These are phyloP conservation scores for Brasenia schreberi DNA, from an alignment of 164 flowering plant genomes.

Conservation along the genomic window DNA sequence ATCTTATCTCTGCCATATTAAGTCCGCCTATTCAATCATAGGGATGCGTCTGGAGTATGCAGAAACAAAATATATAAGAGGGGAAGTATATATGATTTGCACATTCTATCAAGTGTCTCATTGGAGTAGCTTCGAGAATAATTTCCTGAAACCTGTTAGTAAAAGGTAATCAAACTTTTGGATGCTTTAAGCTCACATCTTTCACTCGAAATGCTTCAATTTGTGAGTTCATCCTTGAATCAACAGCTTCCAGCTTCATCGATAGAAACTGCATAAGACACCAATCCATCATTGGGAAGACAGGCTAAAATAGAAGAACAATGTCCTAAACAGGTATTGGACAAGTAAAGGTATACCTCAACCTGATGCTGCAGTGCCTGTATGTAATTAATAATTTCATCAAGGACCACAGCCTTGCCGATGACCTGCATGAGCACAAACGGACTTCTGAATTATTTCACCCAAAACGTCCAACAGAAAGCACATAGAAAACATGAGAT, in stretches of 20 bases:
- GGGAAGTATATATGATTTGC: background rate
- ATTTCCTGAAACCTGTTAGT: too few species aligned
- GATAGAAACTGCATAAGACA: conserved; percentile 62
- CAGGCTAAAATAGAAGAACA: background rate
- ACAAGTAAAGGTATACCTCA: conserved; percentile 32
- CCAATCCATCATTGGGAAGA: background rate
- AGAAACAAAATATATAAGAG: background rate
- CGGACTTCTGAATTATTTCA: background rate
- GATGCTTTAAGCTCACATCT: conserved; percentile 46
- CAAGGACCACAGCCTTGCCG: conserved; percentile 80
- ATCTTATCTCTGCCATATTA: too few species aligned
- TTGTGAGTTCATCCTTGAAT: conserved; percentile 42
- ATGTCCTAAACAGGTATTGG: too few species aligned
- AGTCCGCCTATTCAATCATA: too few species aligned
- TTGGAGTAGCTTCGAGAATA: too few species aligned
- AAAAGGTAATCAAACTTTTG: background rate
- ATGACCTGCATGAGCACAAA: conserved; percentile 33
- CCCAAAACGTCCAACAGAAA: background rate
- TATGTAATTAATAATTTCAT: conserved; percentile 83
- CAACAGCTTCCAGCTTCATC: conserved; percentile 97
- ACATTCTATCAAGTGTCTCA: too few species aligned
- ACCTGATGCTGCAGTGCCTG: conserved; percentile 78
- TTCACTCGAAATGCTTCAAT: conserved; percentile 56
- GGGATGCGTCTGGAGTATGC: background rate
- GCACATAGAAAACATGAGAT: background rate